phyloP scores from a whole-genome alignment of 2,329 filamentous ascomycete genomes.

The Diaporthe citriasiana region DNA sequence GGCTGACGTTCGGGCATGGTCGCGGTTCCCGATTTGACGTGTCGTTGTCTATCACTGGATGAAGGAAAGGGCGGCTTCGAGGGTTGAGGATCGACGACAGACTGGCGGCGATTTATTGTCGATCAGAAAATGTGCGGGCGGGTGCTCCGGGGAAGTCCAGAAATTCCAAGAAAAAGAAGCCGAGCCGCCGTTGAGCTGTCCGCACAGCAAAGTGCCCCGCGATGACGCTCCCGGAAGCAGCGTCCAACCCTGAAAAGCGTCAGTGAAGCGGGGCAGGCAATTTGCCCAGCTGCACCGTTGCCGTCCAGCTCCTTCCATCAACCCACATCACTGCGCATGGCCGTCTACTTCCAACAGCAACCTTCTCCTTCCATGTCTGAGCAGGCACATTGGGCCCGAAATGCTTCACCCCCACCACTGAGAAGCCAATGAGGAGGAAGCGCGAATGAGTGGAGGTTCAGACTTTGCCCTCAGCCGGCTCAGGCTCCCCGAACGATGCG shows the following conservation, averaged over 20 bases:
- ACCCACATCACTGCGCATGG: slow-evolving; percentile 6
- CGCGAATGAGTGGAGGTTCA: not conserved
- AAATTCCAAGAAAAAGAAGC: not conserved
- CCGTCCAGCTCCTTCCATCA: slow-evolving; percentile 18
- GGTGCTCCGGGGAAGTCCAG: slow-evolving; percentile 11
- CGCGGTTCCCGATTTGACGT: not conserved
- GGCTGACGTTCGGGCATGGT: slow-evolving; percentile 39
- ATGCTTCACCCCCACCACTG: not conserved
- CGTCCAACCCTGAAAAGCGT: slow-evolving; percentile 21
- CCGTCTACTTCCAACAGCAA: slow-evolving; percentile 2
- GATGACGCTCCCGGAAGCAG: slow-evolving; percentile 28
- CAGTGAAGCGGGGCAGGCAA: slow-evolving; percentile 26
- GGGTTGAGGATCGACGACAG: slow-evolving; percentile 12
- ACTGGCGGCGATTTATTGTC: slow-evolving; percentile 28
- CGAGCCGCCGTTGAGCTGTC: slow-evolving; percentile 22
- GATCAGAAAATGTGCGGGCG: slow-evolving; percentile 12
- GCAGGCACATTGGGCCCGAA: not conserved
- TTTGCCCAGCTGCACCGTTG: slow-evolving; percentile 15
- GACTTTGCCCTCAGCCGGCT: not conserved
- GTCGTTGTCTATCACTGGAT: not conserved
- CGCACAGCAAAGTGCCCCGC: slow-evolving; percentile 20
- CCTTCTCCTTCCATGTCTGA: not conserved
- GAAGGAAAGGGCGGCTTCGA: not conserved
- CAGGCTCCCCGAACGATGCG: not conserved
- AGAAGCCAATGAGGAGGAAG: not conserved